Evolutionary conservation across 805 yeast species (phyloP), one percentile per base, ranked within the genome.

Genomic region (Yarrowia porcina): DNA sequence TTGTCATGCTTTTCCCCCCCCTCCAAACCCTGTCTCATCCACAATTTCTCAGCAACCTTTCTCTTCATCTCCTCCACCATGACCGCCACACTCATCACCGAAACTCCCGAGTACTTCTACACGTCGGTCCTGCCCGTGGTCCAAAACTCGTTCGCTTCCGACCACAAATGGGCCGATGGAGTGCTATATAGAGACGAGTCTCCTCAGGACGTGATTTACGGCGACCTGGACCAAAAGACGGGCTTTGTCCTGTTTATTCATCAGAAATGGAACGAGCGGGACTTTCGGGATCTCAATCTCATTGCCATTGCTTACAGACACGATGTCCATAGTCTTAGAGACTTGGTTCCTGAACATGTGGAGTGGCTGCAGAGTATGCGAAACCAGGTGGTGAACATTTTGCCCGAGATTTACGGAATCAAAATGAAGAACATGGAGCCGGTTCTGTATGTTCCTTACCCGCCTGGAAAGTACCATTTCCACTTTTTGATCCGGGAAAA

Each of bases 221-320:
- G 49, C 36, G 61, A 56, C 39, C 49, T 56, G 28, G 61, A 56
- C 49, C 61, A 56, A 17, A 28, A 56, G 21, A 41, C 49, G n/a
- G 61, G 61, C 38, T 56, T 56, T 39, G 61, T 56, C 30, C 30
- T 56, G 23, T 56, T 56, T 28, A 21, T 56, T 10, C 47, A 56
- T 20, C 49, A 56, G 21, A 20, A 27, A 17, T 56, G 61, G 61
- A 33, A 56, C 21, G 61, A 56, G 49, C 61, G 49, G 13, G 21
- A 56, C 30, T 39, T 38, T 18, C 7, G 17, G 3, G 39, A 56
- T 3, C 30, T 56, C 25, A 56, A 56, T 39, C 39, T 56, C 13
- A 56, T 56, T 20, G 61, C 61, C 32, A 56, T 56, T 56, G 61
- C 61, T 3, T 56, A 56, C 39, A 5, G 61, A 18, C 61, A 56